phyloP scores from a whole-genome alignment of 495 filamentous ascomycete genomes.

The Aspergillus avenaceus region DNA sequence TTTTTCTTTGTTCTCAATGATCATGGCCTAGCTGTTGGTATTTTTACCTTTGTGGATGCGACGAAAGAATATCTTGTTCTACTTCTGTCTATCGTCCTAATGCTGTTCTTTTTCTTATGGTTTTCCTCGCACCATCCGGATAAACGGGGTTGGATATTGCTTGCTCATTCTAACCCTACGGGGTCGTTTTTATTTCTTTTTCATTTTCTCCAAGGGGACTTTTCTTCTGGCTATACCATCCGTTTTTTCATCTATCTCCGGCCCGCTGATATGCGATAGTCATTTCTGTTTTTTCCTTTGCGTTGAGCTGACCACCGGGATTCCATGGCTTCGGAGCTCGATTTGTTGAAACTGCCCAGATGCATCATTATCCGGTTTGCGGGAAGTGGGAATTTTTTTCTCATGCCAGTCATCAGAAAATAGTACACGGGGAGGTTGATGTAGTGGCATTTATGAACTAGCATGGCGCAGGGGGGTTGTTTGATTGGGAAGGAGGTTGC shows the following conservation, averaged over 20 bases:
- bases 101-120: not conserved
- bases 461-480: conserved; percentile 18
- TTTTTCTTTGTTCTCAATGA: conserved; percentile 16
- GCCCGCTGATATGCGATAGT: not conserved
- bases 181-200: not conserved
- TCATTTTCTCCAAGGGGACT: not conserved
- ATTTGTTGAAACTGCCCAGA: not conserved
- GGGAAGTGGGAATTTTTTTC: conserved; percentile 7
- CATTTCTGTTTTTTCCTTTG: not conserved
- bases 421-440: conserved; percentile 5
- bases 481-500: conserved; percentile 1
- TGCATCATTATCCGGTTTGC: not conserved
- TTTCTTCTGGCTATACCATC: not conserved
- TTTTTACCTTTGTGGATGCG: not conserved
- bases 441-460: conserved; percentile 14
- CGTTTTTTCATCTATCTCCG: not conserved
- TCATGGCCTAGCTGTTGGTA: conserved; percentile 9
- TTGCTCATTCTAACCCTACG: not conserved
- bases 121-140: not conserved
- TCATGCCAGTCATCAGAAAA: conserved; percentile 4
- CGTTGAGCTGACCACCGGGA: no score
- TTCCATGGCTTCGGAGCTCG: not conserved
- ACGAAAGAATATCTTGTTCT: not conserved
- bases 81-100: not conserved
- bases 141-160: not conserved